Percentiles rank a stretch among this genome's conserved stretches.
phyloP scores from a whole-genome alignment of 768 basidiomycete species.

The Rhizopogon sp. region DNA sequence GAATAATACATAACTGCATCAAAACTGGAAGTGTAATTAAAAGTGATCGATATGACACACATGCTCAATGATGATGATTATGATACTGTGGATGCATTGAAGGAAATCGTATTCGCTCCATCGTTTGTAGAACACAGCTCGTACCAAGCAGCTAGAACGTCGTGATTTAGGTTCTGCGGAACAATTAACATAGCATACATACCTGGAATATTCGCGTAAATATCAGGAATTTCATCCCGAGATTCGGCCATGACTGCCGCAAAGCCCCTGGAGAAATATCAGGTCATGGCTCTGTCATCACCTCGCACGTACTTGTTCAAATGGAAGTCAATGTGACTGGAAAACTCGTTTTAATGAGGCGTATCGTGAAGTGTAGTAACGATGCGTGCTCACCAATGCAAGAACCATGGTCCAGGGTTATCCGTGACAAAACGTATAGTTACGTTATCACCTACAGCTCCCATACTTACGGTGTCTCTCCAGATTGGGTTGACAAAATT shows the following conservation, averaged over 20 bases:
- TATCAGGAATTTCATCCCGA: slow-evolving; percentile 6
- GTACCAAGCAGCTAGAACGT: slow-evolving; percentile 15
- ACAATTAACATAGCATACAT: background rate
- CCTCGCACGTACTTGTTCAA: slow-evolving; percentile 14
- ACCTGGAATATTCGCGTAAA: slow-evolving; percentile 12
- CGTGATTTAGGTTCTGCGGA: background rate
- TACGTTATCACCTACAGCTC: slow-evolving; percentile 35
- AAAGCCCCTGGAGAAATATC: slow-evolving; percentile 19
- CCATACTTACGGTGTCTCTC: slow-evolving; percentile 31
- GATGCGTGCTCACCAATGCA: slow-evolving; percentile 31
- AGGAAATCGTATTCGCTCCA: background rate
- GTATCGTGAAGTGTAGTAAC: background rate
- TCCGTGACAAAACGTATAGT: slow-evolving; percentile 59
- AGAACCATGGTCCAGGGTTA: slow-evolving; percentile 61
- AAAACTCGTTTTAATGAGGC: background rate
- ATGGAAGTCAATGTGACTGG: slow-evolving; percentile 29
- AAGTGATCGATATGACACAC: background rate
- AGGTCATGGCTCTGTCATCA: background rate
- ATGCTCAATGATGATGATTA: background rate
- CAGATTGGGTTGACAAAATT: slow-evolving; percentile 35
- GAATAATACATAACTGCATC: background rate
- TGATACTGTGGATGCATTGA: background rate
- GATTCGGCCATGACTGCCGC: slow-evolving; percentile 27
- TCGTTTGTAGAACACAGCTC: slow-evolving; percentile 10
- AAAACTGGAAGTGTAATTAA: background rate